Conservation (phyloP, 345 rosid species). For the Dovyalis caffra region DNA sequence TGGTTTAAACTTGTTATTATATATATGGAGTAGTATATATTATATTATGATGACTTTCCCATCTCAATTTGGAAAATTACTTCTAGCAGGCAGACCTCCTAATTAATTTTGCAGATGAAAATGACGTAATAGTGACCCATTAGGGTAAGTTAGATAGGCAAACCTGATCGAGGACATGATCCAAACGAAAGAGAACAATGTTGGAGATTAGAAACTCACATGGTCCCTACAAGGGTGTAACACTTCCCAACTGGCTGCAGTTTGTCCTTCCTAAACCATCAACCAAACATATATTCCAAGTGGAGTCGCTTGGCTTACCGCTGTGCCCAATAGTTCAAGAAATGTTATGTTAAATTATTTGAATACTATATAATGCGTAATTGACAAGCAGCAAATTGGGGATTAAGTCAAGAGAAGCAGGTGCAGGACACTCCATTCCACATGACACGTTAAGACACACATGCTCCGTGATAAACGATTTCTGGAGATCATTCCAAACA, state of each 20-base stretch:
- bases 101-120: conserved; percentile 4
- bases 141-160: conserved; percentile 6
- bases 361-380: conserved; percentile 18
- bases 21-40: too few species aligned
- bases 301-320: not conserved
- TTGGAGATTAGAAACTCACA: conserved; percentile 14
- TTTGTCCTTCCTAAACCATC: conserved; percentile 12
- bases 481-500: conserved; percentile 7
- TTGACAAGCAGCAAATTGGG: conserved; percentile 18
- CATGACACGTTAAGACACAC: not conserved
- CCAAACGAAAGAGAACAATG: conserved; percentile 10
- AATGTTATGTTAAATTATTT: not conserved
- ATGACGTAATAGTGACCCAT: not conserved
- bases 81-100: conserved; percentile 6
- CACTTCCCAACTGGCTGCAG: conserved; percentile 12
- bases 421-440: conserved; percentile 2
- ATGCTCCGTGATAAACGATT: not conserved
- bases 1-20: too few species aligned
- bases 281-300: conserved; percentile 8
- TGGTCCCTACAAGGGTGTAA: conserved; percentile 25
- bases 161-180: conserved; percentile 6
- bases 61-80: conserved; percentile 1
- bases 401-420: conserved; percentile 19
- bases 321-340: not conserved
- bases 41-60: not conserved